Base-by-base conservation (phyloP, 2,329 filamentous ascomycete species). In the Fusarium equiseti region DNA sequence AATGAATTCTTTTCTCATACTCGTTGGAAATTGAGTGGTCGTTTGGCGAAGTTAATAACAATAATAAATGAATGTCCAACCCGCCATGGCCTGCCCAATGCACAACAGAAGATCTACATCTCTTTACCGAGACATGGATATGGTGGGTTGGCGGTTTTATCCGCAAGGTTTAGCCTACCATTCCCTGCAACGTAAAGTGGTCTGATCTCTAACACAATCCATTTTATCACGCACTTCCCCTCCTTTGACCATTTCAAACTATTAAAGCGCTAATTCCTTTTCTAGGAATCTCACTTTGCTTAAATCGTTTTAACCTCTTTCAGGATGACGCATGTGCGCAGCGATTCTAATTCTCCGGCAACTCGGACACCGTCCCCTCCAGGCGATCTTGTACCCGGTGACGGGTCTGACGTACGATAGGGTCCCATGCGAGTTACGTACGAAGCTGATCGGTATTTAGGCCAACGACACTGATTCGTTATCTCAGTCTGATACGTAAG, bases 401-500 rank as follows among this genome's bases (percentile, higher is more conserved):
- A 49, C 5, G 27, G 49, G 6, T 12, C 6, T 27, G 49, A 42
- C 13, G 49, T 51, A 51, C 10, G 8, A 4, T 18, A 3, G 32
- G 7, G 29, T 7, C 4, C 1, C 3, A 5, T n/a, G 5, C n/a
- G 18, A 5, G 20, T 6, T 18, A 6, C 4, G 8, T 16, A 5
- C 1, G 18, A 51, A 32, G 2, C 15, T 18, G 4, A 43, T 3
- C 2, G 6, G 12, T 15, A 1, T 27, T 5, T 29, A 53, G 38
- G 10, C 18, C 4, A 20, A 44, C 2, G 58, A 64, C 10, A 16
- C 22, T 4, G 58, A 64, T 31, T 64, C 58, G 3, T 45, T 59
- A n/a, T 40, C 49, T 6, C 43, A 53, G 1, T 56, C 50, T 0
- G 61, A 64, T 8, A 6, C 32, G 61, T 64, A 11, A 42, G 56